Base-by-base conservation (phyloP, 2,329 filamentous ascomycete species). In the Neopestalotiopsis clavispora region DNA sequence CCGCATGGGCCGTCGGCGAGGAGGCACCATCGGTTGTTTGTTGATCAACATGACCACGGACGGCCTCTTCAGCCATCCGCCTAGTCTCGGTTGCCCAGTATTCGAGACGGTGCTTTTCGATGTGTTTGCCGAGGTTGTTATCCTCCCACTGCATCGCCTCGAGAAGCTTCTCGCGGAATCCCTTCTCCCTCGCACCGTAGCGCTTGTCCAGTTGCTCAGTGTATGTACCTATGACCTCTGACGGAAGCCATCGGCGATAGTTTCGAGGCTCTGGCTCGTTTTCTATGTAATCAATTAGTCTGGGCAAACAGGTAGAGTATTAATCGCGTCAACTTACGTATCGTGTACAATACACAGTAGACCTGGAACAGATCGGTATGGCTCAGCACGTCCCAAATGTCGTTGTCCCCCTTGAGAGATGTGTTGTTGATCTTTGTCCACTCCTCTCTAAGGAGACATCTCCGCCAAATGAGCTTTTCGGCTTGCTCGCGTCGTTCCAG, bases 391-490 rank as follows among this genome's bases (percentile, higher is more conserved):
- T 87, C 84, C 66, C 90, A 84, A 34, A 94, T 87, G 71, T 92
- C 87, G 3, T 84, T 81, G 75, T 97, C 94, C 68, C 90, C 89
- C 77, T 93, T 92, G 69, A 91, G 85, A 62, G 91, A 89, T 0
- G 92, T 95, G 72, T 93, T 90, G 76, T 96, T 95, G 76, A 97
- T 87, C 69, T 84, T 85, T 32, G 87, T 84, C 96, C 96, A 99
- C 77, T 98, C 89, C 78, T 98, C 95, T 64, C 91, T 89, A 72
- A 95, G 87, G 75, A 92, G 92, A 70, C 94, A 91, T 67, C 96
- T 90, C 76, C 96, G 92, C 96, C 96, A 99, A 71, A 98, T 93
- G 52, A 90, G 82, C 17, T 84, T 81, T 77, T 85, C 84, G 4
- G 86, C 86, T 71, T 91, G 86, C 71, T 86, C 85, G 60, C 87